phyloP scores from a whole-genome alignment of 1,284 basidiomycete genomes.

The Moesziomyces antarcticus region DNA sequence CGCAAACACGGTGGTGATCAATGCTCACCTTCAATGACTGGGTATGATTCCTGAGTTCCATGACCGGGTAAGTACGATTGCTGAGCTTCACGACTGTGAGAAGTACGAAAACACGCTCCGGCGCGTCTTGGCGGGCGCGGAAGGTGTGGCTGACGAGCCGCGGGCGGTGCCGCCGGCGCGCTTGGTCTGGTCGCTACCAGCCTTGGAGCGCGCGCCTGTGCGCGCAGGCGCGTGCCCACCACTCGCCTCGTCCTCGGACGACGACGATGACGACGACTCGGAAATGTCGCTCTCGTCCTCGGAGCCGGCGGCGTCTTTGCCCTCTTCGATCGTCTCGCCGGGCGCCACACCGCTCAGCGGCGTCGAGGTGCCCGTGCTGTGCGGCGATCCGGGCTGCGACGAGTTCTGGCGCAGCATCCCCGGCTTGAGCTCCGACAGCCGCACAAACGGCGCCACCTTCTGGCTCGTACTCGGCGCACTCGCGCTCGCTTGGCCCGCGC shows the following conservation, averaged over 20 bases:
- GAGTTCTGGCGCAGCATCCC: conserved; percentile 47
- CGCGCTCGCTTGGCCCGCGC: conserved; percentile 3
- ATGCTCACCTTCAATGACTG: neutral
- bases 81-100: neutral
- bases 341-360: conserved; percentile 8
- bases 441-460: conserved; percentile 42
- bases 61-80: neutral
- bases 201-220: conserved; percentile 3
- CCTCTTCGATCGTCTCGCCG: neutral
- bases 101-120: conserved; percentile 36
- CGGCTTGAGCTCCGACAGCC: conserved; percentile 55
- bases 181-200: conserved; percentile 8
- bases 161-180: conserved; percentile 2
- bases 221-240: neutral
- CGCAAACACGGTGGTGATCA: neutral
- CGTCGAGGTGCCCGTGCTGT: conserved; percentile 27
- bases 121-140: conserved; percentile 21
- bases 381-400: conserved; percentile 47
- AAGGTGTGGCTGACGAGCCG: conserved; percentile 1
- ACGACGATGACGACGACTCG: conserved; percentile 13
- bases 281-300: conserved; percentile 5
- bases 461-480: conserved; percentile 2
- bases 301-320: neutral
- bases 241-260: conserved; percentile 20
- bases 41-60: neutral